Conservation (phyloP, 2,329 filamentous ascomycete genomes). For the Cladosporium sp. region DNA sequence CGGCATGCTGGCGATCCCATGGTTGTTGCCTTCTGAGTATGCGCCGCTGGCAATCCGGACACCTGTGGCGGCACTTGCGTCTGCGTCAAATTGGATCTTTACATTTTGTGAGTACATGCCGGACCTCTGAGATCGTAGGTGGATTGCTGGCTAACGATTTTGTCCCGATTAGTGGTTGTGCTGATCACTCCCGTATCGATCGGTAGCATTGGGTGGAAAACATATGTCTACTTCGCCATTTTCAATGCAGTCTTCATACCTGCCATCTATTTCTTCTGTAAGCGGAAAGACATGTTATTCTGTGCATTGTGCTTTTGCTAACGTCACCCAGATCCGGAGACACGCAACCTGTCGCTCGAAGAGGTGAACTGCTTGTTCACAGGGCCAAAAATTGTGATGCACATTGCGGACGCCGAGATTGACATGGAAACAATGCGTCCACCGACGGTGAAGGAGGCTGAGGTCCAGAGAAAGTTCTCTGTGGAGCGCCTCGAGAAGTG, state of each 20-base stretch:
- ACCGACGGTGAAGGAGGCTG: not conserved
- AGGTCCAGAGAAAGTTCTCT: constrained; percentile 2
- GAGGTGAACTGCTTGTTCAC: constrained; percentile 51
- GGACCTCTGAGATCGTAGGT: too few species aligned
- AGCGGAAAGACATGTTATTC: not conserved
- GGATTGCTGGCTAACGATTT: not conserved
- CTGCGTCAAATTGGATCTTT: constrained; percentile 47
- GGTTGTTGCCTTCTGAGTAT: constrained; percentile 95
- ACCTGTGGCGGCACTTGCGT: constrained; percentile 90
- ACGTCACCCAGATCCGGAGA: constrained; percentile 19
- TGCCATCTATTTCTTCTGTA: constrained; percentile 46
- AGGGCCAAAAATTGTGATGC: constrained; percentile 21
- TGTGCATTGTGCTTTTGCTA: not conserved
- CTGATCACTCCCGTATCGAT: constrained; percentile 45
- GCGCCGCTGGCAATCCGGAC: constrained; percentile 89
- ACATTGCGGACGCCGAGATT: constrained; percentile 15
- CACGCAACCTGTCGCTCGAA: constrained; percentile 43
- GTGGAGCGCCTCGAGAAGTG: constrained; percentile 4
- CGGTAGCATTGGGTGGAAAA: constrained; percentile 46
- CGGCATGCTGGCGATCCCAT: constrained; percentile 65
- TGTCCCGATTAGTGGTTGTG: not conserved
- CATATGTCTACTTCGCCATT: constrained; percentile 51
- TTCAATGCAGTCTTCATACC: constrained; percentile 45
- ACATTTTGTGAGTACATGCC: constrained; percentile 31
- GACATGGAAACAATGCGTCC: constrained; percentile 11